phyloP scores from a whole-genome alignment of 768 basidiomycete genomes.

The Megacollybia marginata region DNA sequence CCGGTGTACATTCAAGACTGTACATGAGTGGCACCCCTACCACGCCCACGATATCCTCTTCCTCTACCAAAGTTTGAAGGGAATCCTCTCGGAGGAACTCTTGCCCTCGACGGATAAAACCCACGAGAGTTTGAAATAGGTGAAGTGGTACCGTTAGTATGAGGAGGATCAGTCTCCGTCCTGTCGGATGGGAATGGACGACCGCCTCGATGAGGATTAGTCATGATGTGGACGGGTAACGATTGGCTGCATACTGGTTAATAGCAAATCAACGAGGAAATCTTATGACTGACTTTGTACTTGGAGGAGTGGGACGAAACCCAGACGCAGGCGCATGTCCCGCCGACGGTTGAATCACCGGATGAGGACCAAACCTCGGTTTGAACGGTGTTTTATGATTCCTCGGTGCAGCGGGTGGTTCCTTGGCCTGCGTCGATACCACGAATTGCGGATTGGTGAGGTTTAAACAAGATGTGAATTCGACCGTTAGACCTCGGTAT shows the following conservation, averaged over 20 bases:
- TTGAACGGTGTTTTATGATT: constrained; percentile 44
- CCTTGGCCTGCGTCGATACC: constrained; percentile 60
- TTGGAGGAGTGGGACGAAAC: constrained; percentile 49
- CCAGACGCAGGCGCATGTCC: constrained; percentile 53
- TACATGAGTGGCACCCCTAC: constrained; percentile 1
- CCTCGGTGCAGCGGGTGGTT: constrained; percentile 37
- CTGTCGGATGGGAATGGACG: constrained; percentile 10
- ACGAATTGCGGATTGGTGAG: constrained; percentile 81
- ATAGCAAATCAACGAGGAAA: neutral
- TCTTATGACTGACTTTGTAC: constrained; percentile 17
- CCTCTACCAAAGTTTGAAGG: constrained; percentile 1
- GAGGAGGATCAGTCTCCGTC: neutral
- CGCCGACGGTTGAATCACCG: constrained; percentile 45
- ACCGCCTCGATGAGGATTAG: constrained; percentile 60
- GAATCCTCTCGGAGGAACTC: constrained; percentile 6
- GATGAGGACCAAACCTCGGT: constrained; percentile 61
- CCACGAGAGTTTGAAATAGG: neutral
- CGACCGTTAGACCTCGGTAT: constrained; percentile 86
- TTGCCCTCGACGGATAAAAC: constrained; percentile 5
- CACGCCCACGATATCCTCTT: constrained; percentile 9
- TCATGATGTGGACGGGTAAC: constrained; percentile 59
- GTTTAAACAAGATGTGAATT: constrained; percentile 86
- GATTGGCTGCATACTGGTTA: constrained; percentile 1
- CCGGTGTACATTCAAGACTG: neutral
- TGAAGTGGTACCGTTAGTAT: neutral